Evolutionary conservation across 1,139 yeast species (phyloP), one percentile per base, ranked within the genome.

Genomic region (Hemisphaericaspora subhashii): DNA sequence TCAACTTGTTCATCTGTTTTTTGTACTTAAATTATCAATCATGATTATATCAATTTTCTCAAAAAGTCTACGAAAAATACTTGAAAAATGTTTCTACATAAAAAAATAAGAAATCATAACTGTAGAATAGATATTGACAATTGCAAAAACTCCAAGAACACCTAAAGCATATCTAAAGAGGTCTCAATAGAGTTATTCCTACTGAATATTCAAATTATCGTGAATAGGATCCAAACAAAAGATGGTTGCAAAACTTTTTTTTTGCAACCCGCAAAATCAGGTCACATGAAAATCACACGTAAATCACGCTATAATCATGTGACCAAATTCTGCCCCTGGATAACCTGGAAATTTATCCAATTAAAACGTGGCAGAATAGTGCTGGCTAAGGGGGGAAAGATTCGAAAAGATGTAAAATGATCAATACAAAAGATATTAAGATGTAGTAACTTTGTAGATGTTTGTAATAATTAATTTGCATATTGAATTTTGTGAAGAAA

Each of bases 371-470:
- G 23, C n/a, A n/a, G n/a, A n/a, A n/a, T n/a, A n/a, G n/a, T n/a
- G n/a, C n/a, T 29, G 12, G 11, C 10, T 16, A n/a, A 4, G 11
- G 12, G 13, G 5, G 5, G 8, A 11, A 15, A 6, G 14, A 12
- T 11, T 14, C 7, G n/a, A 4, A 17, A 29, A 17, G 17, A n/a
- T 14, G 31, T 29, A 14, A 29, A 29, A 29, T 18, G 13, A 29
- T 29, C 14, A 29, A 18, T 17, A 29, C 9, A 17, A 17, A 16
- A 11, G 23, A 7, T 29, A 29, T 29, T 17, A 29, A 5, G 31
- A 33, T 18, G 36, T 26, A 33, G 36, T 33, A 33, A 33, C 20
- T 24, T 26, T 21, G 36, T 13, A 18, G 5, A 12, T 11, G 24
- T 12, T 9, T 6, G 13, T 5, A 26, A 33, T 15, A 13, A 33